Evolutionary conservation across 2,329 filamentous ascomycete species (phyloP).

Genomic region (Pleurostoma richardsiae): DNA sequence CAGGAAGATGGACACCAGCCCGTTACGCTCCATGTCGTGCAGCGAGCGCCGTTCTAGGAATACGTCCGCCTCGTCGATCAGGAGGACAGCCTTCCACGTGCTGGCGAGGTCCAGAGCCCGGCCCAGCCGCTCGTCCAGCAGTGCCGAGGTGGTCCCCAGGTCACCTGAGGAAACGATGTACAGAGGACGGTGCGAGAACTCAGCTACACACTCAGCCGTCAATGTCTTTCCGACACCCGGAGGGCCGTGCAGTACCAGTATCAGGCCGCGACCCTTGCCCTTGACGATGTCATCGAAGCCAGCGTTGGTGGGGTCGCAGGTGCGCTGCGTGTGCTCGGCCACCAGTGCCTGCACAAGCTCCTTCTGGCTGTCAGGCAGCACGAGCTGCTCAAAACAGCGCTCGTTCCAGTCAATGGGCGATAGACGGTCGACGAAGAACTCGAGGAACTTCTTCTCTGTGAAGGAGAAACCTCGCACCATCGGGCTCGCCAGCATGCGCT

Average conservation of each 20-base stretch:
- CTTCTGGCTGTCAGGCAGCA: slow-evolving; percentile 20
- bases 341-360: slow-evolving; percentile 23
- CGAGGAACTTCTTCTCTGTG: slow-evolving; percentile 21
- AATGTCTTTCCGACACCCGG: slow-evolving; percentile 29
- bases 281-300: slow-evolving; percentile 13
- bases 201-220: slow-evolving; percentile 27
- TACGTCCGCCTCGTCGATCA: slow-evolving; percentile 16
- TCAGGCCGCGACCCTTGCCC: slow-evolving; percentile 15
- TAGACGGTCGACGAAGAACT: slow-evolving; percentile 17
- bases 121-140: slow-evolving; percentile 5
- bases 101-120: slow-evolving; percentile 1
- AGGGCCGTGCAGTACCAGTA: slow-evolving; percentile 19
- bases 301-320: background rate
- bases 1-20: slow-evolving; percentile 9
- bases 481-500: slow-evolving; percentile 16
- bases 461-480: slow-evolving; percentile 24
- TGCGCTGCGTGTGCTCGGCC: slow-evolving; percentile 11
- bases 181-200: slow-evolving; percentile 23
- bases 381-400: slow-evolving; percentile 21
- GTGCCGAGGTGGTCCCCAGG: slow-evolving; percentile 8
- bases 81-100: slow-evolving; percentile 15
- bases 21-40: slow-evolving; percentile 10
- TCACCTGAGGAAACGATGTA: slow-evolving; percentile 24
- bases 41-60: slow-evolving; percentile 11
- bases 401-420: slow-evolving; percentile 19